Evolutionary conservation across 306 rosid species (phyloP), one percentile per base, ranked within the genome.

Genomic region (Lathyrus oleraceus): DNA sequence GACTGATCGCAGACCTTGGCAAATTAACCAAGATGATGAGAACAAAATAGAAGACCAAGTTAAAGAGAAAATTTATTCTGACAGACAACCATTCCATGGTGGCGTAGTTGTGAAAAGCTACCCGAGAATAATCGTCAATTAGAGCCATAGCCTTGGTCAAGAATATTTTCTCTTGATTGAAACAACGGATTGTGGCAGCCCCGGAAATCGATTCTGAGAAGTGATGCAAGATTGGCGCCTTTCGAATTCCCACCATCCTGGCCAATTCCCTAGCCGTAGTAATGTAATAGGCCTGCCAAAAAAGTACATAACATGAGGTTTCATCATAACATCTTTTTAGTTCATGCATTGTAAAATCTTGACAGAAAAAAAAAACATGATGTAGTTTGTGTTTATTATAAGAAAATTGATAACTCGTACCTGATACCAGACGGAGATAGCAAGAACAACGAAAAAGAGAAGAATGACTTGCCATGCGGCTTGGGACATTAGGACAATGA

Each of bases 31-130:
- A 82, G 81, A 91, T 76, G 68, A 82, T 36, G 14, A 91, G 89
- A 30, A 86, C 87, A 14, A 84, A 72, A 61, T 85, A 87, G 81
- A 82, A 91, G 27, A 83, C 94, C 12, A 87, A 39, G 67, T 91
- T 89, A 65, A 91, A 89, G 39, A 91, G 88, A 62, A 89, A 91
- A 75, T 89, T 89, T 78, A 89, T 85, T 32, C 94, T 86, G 43
- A 87, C 79, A 2, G 87, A 91, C 60, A 91, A 74, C 97, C 97
- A 89, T 76, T 91, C 96, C 97, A 89, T 87, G 65, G 94, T 81
- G 36, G 91, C 95, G 53, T 75, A 79, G 69, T 89, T 91, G 82
- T 89, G 85, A 83, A 91, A 91, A 40, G 81, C 87, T 52, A 91
- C 85, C 7, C 94, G 77, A 69, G 96, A 91, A 76, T 81, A 82